phyloP scores from a whole-genome alignment of 225 moss, liverwort and hornwort species.

The Pseudoscleropodium purum region DNA sequence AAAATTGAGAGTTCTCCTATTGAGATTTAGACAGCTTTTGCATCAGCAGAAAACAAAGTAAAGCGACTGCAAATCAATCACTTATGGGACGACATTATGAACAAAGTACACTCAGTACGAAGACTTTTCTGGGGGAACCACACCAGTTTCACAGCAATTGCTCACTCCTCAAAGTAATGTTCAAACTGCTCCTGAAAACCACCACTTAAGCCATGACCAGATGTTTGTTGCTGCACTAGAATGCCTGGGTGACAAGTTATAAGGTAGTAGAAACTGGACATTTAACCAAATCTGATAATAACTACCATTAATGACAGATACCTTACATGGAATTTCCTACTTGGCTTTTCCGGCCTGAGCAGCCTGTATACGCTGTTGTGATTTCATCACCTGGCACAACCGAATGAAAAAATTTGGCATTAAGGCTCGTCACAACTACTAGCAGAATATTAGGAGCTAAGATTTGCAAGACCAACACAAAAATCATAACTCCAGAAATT shows the following conservation, averaged over 20 bases:
- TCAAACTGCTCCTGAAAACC: background rate
- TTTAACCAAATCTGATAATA: background rate
- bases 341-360: conserved; percentile 54
- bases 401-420: background rate
- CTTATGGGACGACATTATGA: background rate
- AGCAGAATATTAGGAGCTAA: background rate
- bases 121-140: background rate
- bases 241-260: background rate
- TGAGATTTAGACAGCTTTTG: background rate
- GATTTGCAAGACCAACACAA: background rate
- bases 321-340: conserved; percentile 7
- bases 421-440: background rate
- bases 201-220: background rate
- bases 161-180: background rate
- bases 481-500: background rate
- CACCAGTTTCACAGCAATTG: background rate
- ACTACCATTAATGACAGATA: background rate
- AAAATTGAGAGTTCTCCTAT: background rate
- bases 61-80: background rate
- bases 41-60: background rate
- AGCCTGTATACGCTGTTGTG: conserved; percentile 67
- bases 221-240: background rate
- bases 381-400: conserved; percentile 54
- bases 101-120: background rate
- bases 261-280: background rate